A percentile compares a stretch with the other conserved stretches of the same genome.
Conservation (phyloP, 257 asterid species). For the Craterostigma plantagineum region DNA sequence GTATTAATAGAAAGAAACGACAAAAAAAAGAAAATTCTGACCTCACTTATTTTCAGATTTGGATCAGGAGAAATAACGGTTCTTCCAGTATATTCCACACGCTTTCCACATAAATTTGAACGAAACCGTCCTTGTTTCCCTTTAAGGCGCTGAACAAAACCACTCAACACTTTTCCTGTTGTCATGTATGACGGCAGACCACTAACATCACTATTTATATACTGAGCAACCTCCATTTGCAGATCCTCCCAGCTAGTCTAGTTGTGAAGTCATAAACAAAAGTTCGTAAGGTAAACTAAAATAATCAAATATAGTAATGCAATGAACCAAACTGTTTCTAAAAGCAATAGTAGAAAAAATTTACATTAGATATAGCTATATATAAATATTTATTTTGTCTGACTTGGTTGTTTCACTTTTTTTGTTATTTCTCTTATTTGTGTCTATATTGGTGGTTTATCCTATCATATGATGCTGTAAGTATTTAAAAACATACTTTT, state of each 20-base stretch:
- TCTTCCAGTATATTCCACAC: constrained; percentile 91
- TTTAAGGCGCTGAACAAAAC: constrained; percentile 89
- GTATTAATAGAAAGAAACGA: too few species aligned
- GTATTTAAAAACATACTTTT: too few species aligned
- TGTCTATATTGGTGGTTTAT: too few species aligned
- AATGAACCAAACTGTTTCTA: too few species aligned
- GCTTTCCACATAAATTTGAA: constrained; percentile 85
- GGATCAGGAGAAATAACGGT: constrained; percentile 98
- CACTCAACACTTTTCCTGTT: constrained; percentile 59
- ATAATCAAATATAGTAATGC: too few species aligned
- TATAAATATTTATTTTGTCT: too few species aligned
- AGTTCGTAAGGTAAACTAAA: background rate
- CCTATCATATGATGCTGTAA: too few species aligned
- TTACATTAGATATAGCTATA: too few species aligned
- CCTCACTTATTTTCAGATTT: constrained; percentile 80
- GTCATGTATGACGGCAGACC: constrained; percentile 25
- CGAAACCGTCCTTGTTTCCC: constrained; percentile 95
- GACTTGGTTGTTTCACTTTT: too few species aligned
- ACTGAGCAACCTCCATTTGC: constrained; percentile 75
- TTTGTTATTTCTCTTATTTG: too few species aligned
- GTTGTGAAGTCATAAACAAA: background rate
- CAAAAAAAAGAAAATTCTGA: constrained; percentile 14
- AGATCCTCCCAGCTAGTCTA: constrained; percentile 52
- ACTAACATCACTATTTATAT: constrained; percentile 70
- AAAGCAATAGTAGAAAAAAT: too few species aligned